These are phyloP conservation scores for Selaginella tamariscina DNA, from an alignment of 75 land plant species.

Conservation along the genomic window DNA sequence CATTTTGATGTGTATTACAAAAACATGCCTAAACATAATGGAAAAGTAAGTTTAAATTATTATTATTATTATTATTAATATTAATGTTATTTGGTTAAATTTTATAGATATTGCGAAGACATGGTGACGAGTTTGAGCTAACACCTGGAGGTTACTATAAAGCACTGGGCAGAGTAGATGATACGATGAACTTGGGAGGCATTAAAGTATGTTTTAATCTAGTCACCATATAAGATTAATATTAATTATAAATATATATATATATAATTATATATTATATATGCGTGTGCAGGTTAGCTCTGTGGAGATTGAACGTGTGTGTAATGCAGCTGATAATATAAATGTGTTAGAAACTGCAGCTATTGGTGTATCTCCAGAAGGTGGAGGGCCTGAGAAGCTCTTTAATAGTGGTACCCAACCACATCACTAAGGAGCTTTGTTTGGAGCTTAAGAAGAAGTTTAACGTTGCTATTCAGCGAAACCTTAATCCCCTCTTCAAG, in stretches of 20 bases:
- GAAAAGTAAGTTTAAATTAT: constrained; percentile 37
- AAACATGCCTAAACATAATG: constrained; percentile 73
- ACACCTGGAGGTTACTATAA: constrained; percentile 61
- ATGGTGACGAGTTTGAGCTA: constrained; percentile 89
- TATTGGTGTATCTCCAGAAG: constrained; percentile 64
- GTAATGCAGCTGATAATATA: constrained; percentile 52
- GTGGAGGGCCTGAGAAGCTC: constrained; percentile 83
- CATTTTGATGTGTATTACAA: constrained; percentile 81
- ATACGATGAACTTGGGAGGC: constrained; percentile 98
- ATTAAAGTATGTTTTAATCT: constrained; percentile 75
- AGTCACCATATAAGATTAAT: no score
- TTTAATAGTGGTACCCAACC: constrained; percentile 59
- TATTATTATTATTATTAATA: constrained; percentile 1
- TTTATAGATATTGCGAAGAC: constrained; percentile 63
- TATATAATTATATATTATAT: constrained; percentile 6
- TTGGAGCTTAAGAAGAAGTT: constrained; percentile 42
- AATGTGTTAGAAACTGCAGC: constrained; percentile 84
- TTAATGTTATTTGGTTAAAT: not conserved
- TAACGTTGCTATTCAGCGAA: constrained; percentile 55
- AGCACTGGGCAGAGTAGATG: constrained; percentile 95
- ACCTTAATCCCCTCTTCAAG: constrained; percentile 88
- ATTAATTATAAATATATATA: not conserved
- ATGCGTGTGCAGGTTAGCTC: constrained; percentile 59
- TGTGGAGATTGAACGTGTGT: constrained; percentile 88
- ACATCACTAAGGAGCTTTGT: constrained; percentile 11